Conservation (phyloP, 2,329 filamentous ascomycete genomes). For the Arthrobotrys musiformis region DNA sequence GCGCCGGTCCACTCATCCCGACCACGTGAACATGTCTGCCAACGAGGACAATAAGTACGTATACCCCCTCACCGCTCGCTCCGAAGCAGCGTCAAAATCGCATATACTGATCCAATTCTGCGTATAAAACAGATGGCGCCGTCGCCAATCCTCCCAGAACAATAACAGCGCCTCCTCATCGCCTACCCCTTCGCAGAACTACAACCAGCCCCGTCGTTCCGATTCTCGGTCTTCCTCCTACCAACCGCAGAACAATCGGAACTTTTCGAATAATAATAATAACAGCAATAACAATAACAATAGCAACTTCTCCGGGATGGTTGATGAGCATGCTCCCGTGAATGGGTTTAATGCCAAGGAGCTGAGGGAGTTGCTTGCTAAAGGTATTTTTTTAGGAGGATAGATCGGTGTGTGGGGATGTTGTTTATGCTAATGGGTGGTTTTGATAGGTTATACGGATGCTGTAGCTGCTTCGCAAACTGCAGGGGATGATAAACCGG, state of each 20-base stretch:
- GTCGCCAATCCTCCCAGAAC: slow-evolving; percentile 49
- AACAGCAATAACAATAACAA: slow-evolving; percentile 19
- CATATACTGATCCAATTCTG: no score
- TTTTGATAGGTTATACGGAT: slow-evolving; percentile 29
- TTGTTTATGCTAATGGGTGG: neutral
- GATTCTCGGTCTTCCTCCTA: slow-evolving; percentile 40
- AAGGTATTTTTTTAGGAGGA: slow-evolving; percentile 11
- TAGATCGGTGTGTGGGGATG: neutral
- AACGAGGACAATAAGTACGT: slow-evolving; percentile 53
- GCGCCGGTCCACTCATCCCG: neutral
- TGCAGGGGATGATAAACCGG: slow-evolving; percentile 37
- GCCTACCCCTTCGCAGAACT: slow-evolving; percentile 42
- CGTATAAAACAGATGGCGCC: slow-evolving; percentile 55
- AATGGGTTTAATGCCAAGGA: slow-evolving; percentile 53
- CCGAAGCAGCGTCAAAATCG: no score
- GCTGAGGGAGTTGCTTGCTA: slow-evolving; percentile 25
- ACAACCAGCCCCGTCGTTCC: slow-evolving; percentile 50
- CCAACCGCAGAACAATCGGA: slow-evolving; percentile 46
- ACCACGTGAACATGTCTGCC: slow-evolving; percentile 29
- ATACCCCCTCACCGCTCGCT: no score
- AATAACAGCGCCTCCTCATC: slow-evolving; percentile 44
- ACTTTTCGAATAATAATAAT: no score
- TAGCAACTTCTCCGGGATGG: slow-evolving; percentile 34
- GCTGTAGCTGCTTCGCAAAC: slow-evolving; percentile 28
- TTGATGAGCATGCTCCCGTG: slow-evolving; percentile 43